Base-by-base conservation (phyloP, 2,329 filamentous ascomycete species). In the Chalaropsis ovoidea region DNA sequence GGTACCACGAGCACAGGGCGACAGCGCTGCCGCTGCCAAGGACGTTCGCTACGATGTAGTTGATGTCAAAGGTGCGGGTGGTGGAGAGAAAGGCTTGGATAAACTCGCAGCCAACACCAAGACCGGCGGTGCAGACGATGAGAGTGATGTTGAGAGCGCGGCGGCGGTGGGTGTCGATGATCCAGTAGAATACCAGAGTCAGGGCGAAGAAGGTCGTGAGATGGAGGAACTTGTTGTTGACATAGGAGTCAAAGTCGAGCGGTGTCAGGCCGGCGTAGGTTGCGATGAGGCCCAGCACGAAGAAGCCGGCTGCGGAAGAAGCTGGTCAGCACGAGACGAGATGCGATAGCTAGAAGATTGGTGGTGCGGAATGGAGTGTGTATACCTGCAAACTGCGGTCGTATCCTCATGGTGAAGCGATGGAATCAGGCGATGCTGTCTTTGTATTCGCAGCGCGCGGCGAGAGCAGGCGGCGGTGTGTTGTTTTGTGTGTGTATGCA, bases 131-230 rank as follows among this genome's bases (percentile, higher is more conserved):
- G 77, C 90, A 95, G 68, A 90, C 80, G 24, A 90, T 74, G 31
- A 96, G 78, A 15, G 92, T 95, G 69, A 96, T 78, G 75, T 99
- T 88, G 61, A 96, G 79, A 22, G 86, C 87, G 70, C 93, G 89
- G 63, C 93, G 86, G 69, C 94, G 89, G 69, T 86, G 88, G 63
- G 91, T 95, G 75, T 99, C 94, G 71, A 96, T 77, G 73, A 96
- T 89, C 91, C 94, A 99, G 83, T 99, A 99, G 81, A 97, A 97
- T 70, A 83, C 78, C 69, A 89, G 76, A 17, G 93, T 96, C 64
- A 99, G 82, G 70, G 90, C 74, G 80, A 97, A 96, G 79, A 99
- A 97, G 71, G 89, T 92, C 67, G 91, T 68, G 71, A 89, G 81
- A 76, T 97, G 94, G 35, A 97, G 82, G 72, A 88, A 79, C 76